Evolutionary conservation across 139 green algal species (phyloP).

Genomic region (Chlamydomonas asymmetrica): DNA sequence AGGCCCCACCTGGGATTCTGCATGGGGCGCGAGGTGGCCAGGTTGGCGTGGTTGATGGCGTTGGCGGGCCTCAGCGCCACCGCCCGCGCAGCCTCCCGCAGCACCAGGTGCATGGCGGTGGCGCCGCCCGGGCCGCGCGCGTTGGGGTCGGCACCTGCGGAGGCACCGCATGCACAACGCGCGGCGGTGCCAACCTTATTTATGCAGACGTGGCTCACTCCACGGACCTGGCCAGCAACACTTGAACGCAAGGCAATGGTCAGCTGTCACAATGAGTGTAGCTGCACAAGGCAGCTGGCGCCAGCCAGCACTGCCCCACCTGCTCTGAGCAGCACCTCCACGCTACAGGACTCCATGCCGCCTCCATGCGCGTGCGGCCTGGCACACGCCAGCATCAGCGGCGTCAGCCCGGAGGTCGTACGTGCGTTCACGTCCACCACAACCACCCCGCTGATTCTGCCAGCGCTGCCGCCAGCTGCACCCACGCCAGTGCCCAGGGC

Average conservation of each 20-base stretch:
- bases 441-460: background rate
- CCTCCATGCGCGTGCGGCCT: slow-evolving; percentile 21
- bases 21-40: slow-evolving; percentile 10
- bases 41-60: slow-evolving; percentile 33
- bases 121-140: slow-evolving; percentile 4
- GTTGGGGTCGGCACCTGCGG: slow-evolving; percentile 19
- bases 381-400: slow-evolving; percentile 19
- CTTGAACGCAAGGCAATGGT: too few species aligned
- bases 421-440: slow-evolving; percentile 1
- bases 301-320: too few species aligned
- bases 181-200: too few species aligned
- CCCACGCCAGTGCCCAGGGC: slow-evolving; percentile 2
- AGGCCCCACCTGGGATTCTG: background rate
- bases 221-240: too few species aligned
- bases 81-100: slow-evolving; percentile 7
- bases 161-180: too few species aligned
- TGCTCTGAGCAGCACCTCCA: slow-evolving; percentile 18
- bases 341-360: slow-evolving; percentile 19
- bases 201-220: too few species aligned
- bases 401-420: slow-evolving; percentile 3
- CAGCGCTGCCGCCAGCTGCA: background rate
- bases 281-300: too few species aligned
- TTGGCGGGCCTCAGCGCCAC: slow-evolving; percentile 10
- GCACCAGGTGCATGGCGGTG: slow-evolving; percentile 20
- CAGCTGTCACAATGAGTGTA: too few species aligned